Base-by-base conservation (phyloP, 352 stramenopile genomes). In the Phytophthora tubulina region DNA sequence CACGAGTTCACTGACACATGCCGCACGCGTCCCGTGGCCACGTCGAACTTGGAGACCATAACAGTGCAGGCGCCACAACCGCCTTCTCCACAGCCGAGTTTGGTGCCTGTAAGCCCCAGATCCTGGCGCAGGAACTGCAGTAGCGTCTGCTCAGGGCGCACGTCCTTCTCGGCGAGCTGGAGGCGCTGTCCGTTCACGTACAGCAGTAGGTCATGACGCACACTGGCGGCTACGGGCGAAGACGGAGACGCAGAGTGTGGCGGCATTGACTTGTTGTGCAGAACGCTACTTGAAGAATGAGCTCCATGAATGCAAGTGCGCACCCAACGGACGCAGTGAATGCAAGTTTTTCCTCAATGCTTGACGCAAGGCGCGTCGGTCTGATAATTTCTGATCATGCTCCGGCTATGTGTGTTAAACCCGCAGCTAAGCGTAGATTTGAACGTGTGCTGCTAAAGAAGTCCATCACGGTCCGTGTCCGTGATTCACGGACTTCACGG, bases 21-120 rank as follows among this genome's bases (percentile, higher is more conserved):
- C 33, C 76, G 76, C 67, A 94, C 80, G 27, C 72, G 67, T 8
- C 82, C 69, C 0, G 73, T 60, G 31, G 70, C 56, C 7, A 80
- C 63, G 64, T 94, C 81, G 44, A 86, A 89, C 49, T 81, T 82
- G 41, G 89, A 94, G 9, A 99, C 76, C 81, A 98, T 97, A 49
- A 99, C 96, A 6, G 94, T 99, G 72, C 97, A 99, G 13, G 97
- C 97, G 42, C 97, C 97, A 63, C 97, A 99, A 36, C 97, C 97
- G 39, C 97, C 97, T 70, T 99, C 97, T 2, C 92, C 94, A 62
- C 97, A 99, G 64, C 95, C 95, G 17, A 97, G 81, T 63, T 97
- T 97, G 2, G 90, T 96, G 59, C 88, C 90, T 17, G 87, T 93
- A 65, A 96, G 84, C 3, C 82, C 63, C 52, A 92, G 56, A 35